phyloP scores from a whole-genome alignment of 1,139 yeast genomes.

The Saccharomyces pastorianus region DNA sequence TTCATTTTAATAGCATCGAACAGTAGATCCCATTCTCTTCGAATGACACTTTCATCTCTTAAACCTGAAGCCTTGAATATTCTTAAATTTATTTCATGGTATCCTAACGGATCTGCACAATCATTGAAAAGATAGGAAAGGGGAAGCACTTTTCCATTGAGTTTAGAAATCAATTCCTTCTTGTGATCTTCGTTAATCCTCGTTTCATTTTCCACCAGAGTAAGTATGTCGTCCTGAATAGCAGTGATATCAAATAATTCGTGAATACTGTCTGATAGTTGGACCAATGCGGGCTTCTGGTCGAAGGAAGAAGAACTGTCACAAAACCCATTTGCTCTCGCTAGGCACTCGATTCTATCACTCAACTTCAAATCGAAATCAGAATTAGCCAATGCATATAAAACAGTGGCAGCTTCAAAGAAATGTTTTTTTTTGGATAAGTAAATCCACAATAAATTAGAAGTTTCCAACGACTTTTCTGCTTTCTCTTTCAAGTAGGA shows the following conservation, averaged over 20 bases:
- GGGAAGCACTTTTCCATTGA: conserved; percentile 58
- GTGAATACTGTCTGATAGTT: conserved; percentile 59
- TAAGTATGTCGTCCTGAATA: conserved; percentile 74
- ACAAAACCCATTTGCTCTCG: conserved; percentile 90
- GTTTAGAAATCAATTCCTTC: conserved; percentile 42
- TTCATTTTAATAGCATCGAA: conserved; percentile 36
- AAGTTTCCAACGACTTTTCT: conserved; percentile 56
- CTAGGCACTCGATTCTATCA: conserved; percentile 77
- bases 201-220: conserved; percentile 50
- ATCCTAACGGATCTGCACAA: conserved; percentile 82
- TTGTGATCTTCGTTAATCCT: conserved; percentile 39
- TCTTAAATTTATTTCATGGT: conserved; percentile 69
- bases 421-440: conserved; percentile 76
- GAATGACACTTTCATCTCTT: conserved; percentile 62
- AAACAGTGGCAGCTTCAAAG: conserved; percentile 74
- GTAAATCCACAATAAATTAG: conserved; percentile 81
- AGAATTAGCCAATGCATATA: conserved; percentile 66
- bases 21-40: conserved; percentile 62
- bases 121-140: conserved; percentile 77
- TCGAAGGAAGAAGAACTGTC: conserved; percentile 76
- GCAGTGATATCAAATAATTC: conserved; percentile 84
- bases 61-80: conserved; percentile 79
- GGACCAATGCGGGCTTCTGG: conserved; percentile 66
- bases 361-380: conserved; percentile 61
- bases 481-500: conserved; percentile 74